Base-by-base conservation (phyloP, 495 filamentous ascomycete genomes). In the Rhizodiscina lignyota region DNA sequence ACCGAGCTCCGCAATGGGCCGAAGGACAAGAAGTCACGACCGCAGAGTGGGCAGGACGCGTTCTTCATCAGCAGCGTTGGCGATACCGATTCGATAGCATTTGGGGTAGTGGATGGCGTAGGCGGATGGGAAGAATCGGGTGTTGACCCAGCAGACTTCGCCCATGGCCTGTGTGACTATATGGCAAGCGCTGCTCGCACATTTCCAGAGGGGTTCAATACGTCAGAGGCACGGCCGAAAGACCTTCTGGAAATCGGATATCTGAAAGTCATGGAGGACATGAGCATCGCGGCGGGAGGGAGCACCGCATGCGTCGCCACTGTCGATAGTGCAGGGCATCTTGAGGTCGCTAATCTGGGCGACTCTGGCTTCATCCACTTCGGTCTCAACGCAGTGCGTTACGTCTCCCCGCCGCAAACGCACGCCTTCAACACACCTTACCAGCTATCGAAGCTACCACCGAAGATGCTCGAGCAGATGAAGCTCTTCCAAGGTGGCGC, bases 401-500 rank as follows among this genome's bases (percentile, higher is more conserved):
- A 80, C 29, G 73, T 72, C 51, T 89, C 84, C 3, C 66, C 74
- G 23, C 78, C 83, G 17, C 89, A 97, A 54, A 96, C 83, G 0
- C 91, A 97, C 53, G 83, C 79, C 17, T 97, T 97, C 64, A 97
- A 97, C 57, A 94, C 87, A 0, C 89, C 89, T 2, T 96, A 77
- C 55, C 89, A 97, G 56, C 72, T 97, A 15, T 84, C 83, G 41
- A 72, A 93, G 40, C 76, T 94, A 24, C 87, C 89, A 4, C 68
- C 77, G 5, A 71, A 68, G 44, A 74, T 93, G 61, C 67, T 81
- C 30, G 64, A 67, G 4, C 79, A 86, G 45, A 73, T 79, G 12
- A 70, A 68, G 16, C 63, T 78, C 27, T 94, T 91, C 47, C 8
- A 13, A 8, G 87, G 85, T 11, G 83, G 84, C n/a, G 21, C 42